phyloP scores from a whole-genome alignment of 768 basidiomycete species.

The Cubamyces sp. region DNA sequence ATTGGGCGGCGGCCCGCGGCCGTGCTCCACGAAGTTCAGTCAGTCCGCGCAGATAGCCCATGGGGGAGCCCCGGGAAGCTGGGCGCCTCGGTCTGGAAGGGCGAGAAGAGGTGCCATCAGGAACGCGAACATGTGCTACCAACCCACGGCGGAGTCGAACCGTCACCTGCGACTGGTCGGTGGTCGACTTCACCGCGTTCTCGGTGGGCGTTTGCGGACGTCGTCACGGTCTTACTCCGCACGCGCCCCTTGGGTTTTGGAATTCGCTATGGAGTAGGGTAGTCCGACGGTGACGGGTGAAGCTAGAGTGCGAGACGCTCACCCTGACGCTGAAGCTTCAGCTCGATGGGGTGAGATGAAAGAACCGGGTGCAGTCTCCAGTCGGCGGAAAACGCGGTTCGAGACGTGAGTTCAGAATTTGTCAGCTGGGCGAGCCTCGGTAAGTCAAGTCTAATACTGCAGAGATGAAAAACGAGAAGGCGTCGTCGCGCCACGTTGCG shows the following conservation, averaged over 20 bases:
- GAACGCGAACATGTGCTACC: conserved; percentile 21
- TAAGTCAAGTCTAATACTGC: neutral
- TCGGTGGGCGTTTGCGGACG: too few relatives aligned
- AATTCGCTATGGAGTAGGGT: too few relatives aligned
- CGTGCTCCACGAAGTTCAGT: neutral
- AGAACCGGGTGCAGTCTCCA: conserved; percentile 1
- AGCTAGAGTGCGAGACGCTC: neutral
- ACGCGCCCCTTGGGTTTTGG: too few relatives aligned
- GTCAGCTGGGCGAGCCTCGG: neutral
- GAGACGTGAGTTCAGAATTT: neutral
- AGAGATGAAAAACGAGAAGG: neutral
- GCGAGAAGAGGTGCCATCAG: conserved; percentile 16
- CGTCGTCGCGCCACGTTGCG: neutral
- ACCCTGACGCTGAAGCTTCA: neutral
- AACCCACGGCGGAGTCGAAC: conserved; percentile 16
- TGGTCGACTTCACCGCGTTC: too few relatives aligned
- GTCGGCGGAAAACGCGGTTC: neutral
- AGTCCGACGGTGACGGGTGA: too few relatives aligned
- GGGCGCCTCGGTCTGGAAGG: conserved; percentile 8
- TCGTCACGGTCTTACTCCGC: too few relatives aligned
- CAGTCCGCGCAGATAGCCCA: too few relatives aligned
- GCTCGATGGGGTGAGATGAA: neutral
- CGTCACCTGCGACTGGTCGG: neutral
- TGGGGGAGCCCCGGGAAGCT: neutral
- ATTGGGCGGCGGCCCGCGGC: neutral